Percentiles rank a stretch among this genome's conserved stretches.
Conservation (phyloP, 192 early-diverging fungal species). For the Chytriomyces hyalinus region DNA sequence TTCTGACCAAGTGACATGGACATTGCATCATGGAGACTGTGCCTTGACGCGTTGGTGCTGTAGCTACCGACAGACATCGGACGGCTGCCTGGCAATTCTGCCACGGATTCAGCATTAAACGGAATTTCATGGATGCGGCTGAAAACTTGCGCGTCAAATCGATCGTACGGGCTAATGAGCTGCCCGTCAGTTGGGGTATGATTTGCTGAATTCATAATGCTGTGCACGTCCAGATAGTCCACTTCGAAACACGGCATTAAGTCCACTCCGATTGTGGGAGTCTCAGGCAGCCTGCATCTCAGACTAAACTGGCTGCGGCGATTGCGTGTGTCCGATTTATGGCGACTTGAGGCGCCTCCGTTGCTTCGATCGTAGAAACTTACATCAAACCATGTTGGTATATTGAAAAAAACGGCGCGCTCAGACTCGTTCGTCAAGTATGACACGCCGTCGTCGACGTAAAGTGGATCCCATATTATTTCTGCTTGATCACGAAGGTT, state of each 20-base stretch:
- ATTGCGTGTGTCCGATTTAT: neutral
- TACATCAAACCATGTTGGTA: slow-evolving; percentile 92
- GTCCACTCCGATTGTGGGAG: slow-evolving; percentile 79
- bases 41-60: slow-evolving; percentile 7
- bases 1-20: slow-evolving; percentile 10
- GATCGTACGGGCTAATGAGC: neutral
- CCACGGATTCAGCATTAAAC: slow-evolving; percentile 12
- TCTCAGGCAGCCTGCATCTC: slow-evolving; percentile 82
- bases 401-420: slow-evolving; percentile 56
- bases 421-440: slow-evolving; percentile 38
- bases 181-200: neutral
- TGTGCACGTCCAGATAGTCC: slow-evolving; percentile 1
- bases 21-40: neutral
- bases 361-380: slow-evolving; percentile 77
- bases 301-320: slow-evolving; percentile 56
- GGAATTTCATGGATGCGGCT: neutral
- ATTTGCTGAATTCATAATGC: neutral
- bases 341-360: slow-evolving; percentile 25
- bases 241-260: slow-evolving; percentile 9
- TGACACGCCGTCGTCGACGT: slow-evolving; percentile 43
- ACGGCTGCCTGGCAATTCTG: neutral
- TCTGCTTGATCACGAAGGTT: slow-evolving; percentile 2
- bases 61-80: slow-evolving; percentile 10
- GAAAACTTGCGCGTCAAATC: neutral
- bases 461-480: slow-evolving; percentile 60